These are phyloP conservation scores for Trichothecium sympodiale DNA, from an alignment of 2,329 filamentous ascomycete species.

Conservation along the genomic window DNA sequence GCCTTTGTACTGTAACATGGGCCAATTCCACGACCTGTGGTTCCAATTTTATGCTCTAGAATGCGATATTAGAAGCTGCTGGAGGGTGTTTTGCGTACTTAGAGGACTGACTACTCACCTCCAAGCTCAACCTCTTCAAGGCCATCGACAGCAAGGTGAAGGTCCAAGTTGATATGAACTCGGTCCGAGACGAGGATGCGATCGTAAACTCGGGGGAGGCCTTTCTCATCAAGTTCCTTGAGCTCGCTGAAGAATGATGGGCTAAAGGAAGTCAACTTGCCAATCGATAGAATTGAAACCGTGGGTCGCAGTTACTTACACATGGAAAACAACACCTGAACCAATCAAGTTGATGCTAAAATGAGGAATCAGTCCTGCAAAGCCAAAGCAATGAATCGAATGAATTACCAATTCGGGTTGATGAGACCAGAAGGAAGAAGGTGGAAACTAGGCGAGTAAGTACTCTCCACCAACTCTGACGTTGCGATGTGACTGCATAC, in stretches of 20 bases:
- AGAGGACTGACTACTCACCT: constrained; percentile 7
- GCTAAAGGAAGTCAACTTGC: not conserved
- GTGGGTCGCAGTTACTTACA: constrained; percentile 17
- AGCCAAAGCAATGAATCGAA: not conserved
- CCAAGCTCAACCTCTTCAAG: constrained; percentile 49
- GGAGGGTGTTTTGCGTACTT: not conserved
- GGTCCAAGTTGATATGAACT: constrained; percentile 51
- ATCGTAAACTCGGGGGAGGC: constrained; percentile 24
- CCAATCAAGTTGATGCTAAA: constrained; percentile 60
- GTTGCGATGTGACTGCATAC: constrained; percentile 12
- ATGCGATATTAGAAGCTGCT: constrained; percentile 8
- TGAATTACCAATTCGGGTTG: constrained; percentile 42
- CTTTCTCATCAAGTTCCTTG: constrained; percentile 23
- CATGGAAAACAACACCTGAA: constrained; percentile 56
- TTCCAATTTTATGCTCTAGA: constrained; percentile 4
- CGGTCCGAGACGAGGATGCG: constrained; percentile 53
- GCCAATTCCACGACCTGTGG: constrained; percentile 5
- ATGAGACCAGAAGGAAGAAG: constrained; percentile 61
- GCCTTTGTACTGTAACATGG: constrained; percentile 3
- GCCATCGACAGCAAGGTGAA: constrained; percentile 58
- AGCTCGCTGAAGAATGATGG: constrained; percentile 31
- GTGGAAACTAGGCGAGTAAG: constrained; percentile 37
- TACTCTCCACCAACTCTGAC: constrained; percentile 1
- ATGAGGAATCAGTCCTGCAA: not conserved
- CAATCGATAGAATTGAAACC: not conserved